A percentile compares a stretch with the other conserved stretches of the same genome.
Conservation (phyloP, 768 basidiomycete genomes). For the Boletus subparvulus region DNA sequence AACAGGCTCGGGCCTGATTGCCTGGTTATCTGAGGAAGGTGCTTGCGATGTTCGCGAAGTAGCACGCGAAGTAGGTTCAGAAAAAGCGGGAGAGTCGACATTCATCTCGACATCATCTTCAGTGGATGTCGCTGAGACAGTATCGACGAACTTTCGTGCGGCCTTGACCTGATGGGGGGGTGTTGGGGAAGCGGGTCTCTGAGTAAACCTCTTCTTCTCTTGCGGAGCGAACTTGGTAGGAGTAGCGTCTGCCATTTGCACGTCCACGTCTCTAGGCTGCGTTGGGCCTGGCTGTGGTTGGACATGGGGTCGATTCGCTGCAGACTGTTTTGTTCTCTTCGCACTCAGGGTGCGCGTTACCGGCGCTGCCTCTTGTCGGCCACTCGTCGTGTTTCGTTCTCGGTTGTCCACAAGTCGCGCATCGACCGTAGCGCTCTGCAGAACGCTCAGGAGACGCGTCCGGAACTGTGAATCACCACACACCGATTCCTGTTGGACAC, state of each 20-base stretch:
- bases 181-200: background rate
- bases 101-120: conserved; percentile 17
- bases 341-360: background rate
- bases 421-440: background rate
- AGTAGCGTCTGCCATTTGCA: conserved; percentile 1
- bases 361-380: background rate
- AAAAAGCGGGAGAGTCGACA: background rate
- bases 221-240: background rate
- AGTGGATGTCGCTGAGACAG: background rate
- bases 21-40: background rate
- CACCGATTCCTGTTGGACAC: conserved; percentile 10
- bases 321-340: background rate
- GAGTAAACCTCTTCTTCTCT: background rate
- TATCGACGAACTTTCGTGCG: background rate
- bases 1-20: background rate
- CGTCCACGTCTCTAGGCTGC: background rate
- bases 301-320: background rate
- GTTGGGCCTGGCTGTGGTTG: background rate
- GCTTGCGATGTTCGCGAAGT: background rate
- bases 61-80: background rate
- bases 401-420: background rate
- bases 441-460: conserved; percentile 4
- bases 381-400: background rate
- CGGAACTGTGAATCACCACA: background rate
- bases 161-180: background rate